These are phyloP conservation scores for Cairneyella variabilis DNA, from an alignment of 495 filamentous ascomycete genomes.

Conservation along the genomic window DNA sequence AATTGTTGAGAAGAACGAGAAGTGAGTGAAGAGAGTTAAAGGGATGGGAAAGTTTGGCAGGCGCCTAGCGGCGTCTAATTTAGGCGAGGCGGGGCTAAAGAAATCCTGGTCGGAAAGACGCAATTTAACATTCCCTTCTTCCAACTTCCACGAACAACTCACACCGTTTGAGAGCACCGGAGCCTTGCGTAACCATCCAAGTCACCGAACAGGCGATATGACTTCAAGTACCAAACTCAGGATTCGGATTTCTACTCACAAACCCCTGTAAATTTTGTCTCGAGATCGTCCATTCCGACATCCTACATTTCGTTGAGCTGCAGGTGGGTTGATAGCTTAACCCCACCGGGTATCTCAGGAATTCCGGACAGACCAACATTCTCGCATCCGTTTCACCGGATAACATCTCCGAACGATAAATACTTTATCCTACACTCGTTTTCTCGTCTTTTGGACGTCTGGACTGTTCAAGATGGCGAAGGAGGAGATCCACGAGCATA, in stretches of 20 bases:
- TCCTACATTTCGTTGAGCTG: constrained; percentile 16
- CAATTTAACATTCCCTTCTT: no score
- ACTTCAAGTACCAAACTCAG: background rate
- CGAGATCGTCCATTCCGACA: background rate
- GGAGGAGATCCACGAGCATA: constrained; percentile 25
- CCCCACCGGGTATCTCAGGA: background rate
- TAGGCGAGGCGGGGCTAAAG: no score
- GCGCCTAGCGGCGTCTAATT: no score
- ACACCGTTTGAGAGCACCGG: no score
- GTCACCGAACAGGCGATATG: no score
- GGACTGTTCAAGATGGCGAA: constrained; percentile 21
- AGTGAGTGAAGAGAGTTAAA: no score
- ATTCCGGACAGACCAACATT: constrained; percentile 1
- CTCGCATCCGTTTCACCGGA: constrained; percentile 4
- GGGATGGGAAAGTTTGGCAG: no score
- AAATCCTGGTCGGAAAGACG: no score
- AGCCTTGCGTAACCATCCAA: no score
- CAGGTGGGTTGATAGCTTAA: constrained; percentile 7
- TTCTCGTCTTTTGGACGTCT: background rate
- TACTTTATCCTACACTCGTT: background rate
- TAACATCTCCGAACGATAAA: background rate
- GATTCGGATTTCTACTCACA: background rate
- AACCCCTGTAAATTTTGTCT: background rate
- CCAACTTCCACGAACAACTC: background rate
- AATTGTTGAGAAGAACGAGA: no score